Evolutionary conservation across 2,329 filamentous ascomycete species (phyloP), one percentile per base, ranked within the genome.

Genomic region (Triangularia setosa): DNA sequence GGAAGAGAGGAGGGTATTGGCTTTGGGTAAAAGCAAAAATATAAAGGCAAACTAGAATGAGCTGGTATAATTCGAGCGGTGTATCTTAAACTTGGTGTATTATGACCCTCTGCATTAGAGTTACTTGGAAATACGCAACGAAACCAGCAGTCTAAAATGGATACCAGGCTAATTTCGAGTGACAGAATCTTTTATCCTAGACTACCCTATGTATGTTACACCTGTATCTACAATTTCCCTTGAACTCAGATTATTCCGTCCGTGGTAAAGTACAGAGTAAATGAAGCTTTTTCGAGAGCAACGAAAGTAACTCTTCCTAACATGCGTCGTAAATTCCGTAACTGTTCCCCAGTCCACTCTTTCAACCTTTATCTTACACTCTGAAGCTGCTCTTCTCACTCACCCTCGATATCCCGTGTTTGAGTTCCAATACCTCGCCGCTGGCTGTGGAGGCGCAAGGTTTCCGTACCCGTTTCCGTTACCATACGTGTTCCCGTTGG

Each of bases 1-100:
- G 92, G 89, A 94, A 76, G 80, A 81, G 58, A 78, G 72, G 69
- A 80, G 79, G 61, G 44, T 54, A 28, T 18, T 53, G 35, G 61
- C 52, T 60, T 18, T 63, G 62, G 44, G n/a, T 14, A 48, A 64
- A 62, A 62, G 33, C 53, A 60, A 21, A 57, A 60, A n/a, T n/a
- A n/a, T n/a, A 14, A 65, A 35, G 62, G 61, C 28, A 21, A 53
- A 16, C 11, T 48, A 27, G 21, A 53, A 14, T 6, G n/a, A 21
- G 40, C n/a, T 3, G 40, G 6, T 7, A 48, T 48, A 18, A 9
- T 9, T 48, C 6, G 40, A 21, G n/a, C 7, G 6, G n/a, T 18
- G 40, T 48, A 21, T 21, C 9, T 33, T 21, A 21, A 5, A 48
- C 11, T 14, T 12, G 7, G 40, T 18, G 40, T 48, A 21, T 21